Evolutionary conservation across 1,284 basidiomycete species (phyloP).

Genomic region (Tilletiaria anomala): DNA sequence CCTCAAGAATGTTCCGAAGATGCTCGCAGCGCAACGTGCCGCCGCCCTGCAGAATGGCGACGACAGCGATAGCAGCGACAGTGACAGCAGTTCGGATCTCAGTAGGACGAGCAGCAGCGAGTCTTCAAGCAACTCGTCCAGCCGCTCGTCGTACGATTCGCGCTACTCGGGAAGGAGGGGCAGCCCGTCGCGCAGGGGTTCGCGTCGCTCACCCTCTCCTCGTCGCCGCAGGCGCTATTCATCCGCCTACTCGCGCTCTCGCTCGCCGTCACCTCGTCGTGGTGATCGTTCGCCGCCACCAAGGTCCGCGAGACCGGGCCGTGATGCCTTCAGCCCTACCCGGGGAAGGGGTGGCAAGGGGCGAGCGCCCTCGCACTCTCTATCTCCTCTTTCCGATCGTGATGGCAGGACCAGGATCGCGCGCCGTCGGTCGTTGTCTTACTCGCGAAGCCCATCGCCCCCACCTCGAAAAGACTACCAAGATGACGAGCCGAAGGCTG

Average conservation of each 20-base stretch:
- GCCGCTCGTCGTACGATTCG: constrained; percentile 6
- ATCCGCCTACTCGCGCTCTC: constrained; percentile 1
- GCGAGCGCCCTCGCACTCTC: too few relatives aligned
- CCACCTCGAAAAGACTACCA: too few relatives aligned
- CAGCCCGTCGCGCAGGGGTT: background rate
- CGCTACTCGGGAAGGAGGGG: constrained; percentile 3
- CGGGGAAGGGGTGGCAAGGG: too few relatives aligned
- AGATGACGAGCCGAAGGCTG: too few relatives aligned
- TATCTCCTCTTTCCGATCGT: too few relatives aligned
- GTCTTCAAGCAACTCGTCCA: constrained; percentile 1
- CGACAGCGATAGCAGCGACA: constrained; percentile 44
- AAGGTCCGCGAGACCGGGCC: too few relatives aligned
- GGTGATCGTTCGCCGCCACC: too few relatives aligned
- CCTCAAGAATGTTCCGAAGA: constrained; percentile 77
- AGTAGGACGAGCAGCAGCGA: constrained; percentile 3
- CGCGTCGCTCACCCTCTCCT: constrained; percentile 1
- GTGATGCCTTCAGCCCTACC: too few relatives aligned
- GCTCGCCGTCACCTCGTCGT: constrained; percentile 3
- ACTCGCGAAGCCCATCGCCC: too few relatives aligned
- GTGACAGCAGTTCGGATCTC: constrained; percentile 40
- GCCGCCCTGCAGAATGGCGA: constrained; percentile 50
- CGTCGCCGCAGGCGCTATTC: background rate
- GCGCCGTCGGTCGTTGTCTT: too few relatives aligned
- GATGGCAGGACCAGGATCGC: too few relatives aligned
- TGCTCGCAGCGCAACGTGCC: constrained; percentile 82